A percentile compares a stretch with the other conserved stretches of the same genome.
Conservation (phyloP, 1,284 basidiomycete species). For the Chalciporus sp. region DNA sequence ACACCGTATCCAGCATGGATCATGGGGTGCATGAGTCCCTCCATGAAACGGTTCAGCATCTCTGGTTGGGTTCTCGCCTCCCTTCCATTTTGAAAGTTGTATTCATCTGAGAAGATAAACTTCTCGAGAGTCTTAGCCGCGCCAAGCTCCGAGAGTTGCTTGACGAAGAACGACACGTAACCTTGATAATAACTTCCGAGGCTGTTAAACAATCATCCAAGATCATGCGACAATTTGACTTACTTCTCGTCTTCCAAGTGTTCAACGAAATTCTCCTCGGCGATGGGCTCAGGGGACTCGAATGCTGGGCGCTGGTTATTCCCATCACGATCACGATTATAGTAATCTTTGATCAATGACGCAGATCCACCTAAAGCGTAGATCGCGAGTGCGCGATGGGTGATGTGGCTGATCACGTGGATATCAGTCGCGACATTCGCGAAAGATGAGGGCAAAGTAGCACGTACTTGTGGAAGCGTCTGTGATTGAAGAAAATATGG, state of each 20-base stretch:
- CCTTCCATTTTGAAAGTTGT: constrained; percentile 42
- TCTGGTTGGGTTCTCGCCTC: constrained; percentile 21
- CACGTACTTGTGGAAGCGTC: constrained; percentile 31
- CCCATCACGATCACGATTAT: constrained; percentile 38
- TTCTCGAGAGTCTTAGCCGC: constrained; percentile 49
- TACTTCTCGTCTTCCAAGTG: constrained; percentile 47
- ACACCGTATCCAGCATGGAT: constrained; percentile 34
- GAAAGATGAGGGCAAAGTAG: neutral
- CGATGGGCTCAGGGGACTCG: constrained; percentile 41
- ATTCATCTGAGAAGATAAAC: constrained; percentile 56
- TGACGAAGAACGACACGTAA: constrained; percentile 60
- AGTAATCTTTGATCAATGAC: constrained; percentile 40
- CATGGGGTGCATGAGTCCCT: constrained; percentile 26
- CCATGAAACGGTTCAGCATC: constrained; percentile 31
- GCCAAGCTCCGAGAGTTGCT: constrained; percentile 46
- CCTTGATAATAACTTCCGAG: constrained; percentile 53
- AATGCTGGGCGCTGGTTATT: constrained; percentile 35
- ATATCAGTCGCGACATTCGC: neutral
- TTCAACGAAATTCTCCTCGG: constrained; percentile 42
- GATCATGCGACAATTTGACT: neutral
- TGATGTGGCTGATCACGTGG: constrained; percentile 38
- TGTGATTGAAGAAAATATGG: constrained; percentile 31
- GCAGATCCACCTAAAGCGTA: constrained; percentile 44
- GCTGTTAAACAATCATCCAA: neutral
- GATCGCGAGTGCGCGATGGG: constrained; percentile 46